Percentiles rank a stretch among this genome's conserved stretches.
Evolutionary conservation across 1,139 yeast genomes (phyloP).

Genomic region (Trichomonascaceae sp.): DNA sequence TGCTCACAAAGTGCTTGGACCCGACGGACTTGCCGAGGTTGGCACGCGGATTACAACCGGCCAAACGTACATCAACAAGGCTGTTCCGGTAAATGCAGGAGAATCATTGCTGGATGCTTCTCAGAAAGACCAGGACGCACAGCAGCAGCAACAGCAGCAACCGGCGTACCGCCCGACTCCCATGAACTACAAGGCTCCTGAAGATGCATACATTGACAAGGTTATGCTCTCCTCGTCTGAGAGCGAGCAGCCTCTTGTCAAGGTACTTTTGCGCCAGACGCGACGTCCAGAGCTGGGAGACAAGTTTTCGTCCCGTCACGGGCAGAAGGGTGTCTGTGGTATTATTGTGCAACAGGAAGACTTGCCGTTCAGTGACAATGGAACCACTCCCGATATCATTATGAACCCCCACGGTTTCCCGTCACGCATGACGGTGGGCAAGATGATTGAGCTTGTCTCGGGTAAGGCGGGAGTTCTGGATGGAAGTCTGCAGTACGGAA

Average conservation of each 20-base stretch:
- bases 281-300: conserved; percentile 98
- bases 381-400: conserved; percentile 85
- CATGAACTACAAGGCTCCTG: conserved; percentile 84
- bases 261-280: conserved; percentile 85
- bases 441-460: conserved; percentile 90
- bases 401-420: conserved; percentile 99
- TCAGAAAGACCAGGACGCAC: conserved; percentile 17
- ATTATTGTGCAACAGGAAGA: conserved; percentile 94
- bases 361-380: conserved; percentile 85
- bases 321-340: conserved; percentile 98
- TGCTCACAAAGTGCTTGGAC: conserved; percentile 78
- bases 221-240: conserved; percentile 96
- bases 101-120: conserved; percentile 41
- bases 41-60: conserved; percentile 87
- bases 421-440: conserved; percentile 99
- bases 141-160: conserved; percentile 13
- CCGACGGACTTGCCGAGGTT: conserved; percentile 95
- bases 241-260: conserved; percentile 86
- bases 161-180: conserved; percentile 79
- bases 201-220: conserved; percentile 88
- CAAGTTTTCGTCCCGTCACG: conserved; percentile 92
- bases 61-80: conserved; percentile 85
- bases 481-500: conserved; percentile 88
- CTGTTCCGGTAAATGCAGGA: conserved; percentile 78
- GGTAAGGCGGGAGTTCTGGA: conserved; percentile 96